phyloP scores from a whole-genome alignment of 1,284 basidiomycete species.

The Irpex rosettiformis region DNA sequence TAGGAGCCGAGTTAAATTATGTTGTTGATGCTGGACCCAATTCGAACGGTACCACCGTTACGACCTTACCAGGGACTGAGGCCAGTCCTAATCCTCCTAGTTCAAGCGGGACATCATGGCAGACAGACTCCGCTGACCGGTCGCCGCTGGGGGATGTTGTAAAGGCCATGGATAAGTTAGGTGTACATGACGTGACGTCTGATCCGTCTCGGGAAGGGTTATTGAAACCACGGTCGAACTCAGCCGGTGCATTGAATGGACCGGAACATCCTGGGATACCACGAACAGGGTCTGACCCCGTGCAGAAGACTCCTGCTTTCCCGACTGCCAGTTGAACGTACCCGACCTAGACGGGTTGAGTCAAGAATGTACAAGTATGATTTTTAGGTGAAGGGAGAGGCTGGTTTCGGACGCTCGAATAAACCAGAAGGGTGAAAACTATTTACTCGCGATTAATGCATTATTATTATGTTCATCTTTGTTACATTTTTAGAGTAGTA shows the following conservation, averaged over 20 bases:
- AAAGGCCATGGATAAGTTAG: slow-evolving; percentile 16
- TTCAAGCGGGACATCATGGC: slow-evolving; percentile 27
- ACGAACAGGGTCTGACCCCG: slow-evolving; percentile 24
- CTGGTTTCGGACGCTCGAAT: neutral
- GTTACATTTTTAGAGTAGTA: neutral
- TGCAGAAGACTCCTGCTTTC: slow-evolving; percentile 1
- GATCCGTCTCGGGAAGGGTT: slow-evolving; percentile 1
- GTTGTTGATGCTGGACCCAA: neutral
- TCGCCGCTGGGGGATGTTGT: slow-evolving; percentile 13
- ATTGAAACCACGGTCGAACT: slow-evolving; percentile 19
- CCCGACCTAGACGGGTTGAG: neutral
- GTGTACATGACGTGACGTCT: slow-evolving; percentile 1
- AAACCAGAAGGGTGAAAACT: neutral
- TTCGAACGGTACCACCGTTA: slow-evolving; percentile 12
- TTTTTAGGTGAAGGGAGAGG: neutral
- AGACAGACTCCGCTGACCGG: slow-evolving; percentile 15
- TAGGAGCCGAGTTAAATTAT: neutral
- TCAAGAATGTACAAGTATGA: too few species aligned
- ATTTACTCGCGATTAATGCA: neutral
- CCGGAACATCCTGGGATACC: slow-evolving; percentile 3
- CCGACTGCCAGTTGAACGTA: neutral
- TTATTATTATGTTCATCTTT: neutral
- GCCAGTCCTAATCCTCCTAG: slow-evolving; percentile 15
- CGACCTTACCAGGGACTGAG: slow-evolving; percentile 11
- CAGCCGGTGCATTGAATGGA: slow-evolving; percentile 13